Percentiles rank a stretch among this genome's conserved stretches.
Conservation (phyloP, 192 early-diverging fungal species). For the Podila minutissima region DNA sequence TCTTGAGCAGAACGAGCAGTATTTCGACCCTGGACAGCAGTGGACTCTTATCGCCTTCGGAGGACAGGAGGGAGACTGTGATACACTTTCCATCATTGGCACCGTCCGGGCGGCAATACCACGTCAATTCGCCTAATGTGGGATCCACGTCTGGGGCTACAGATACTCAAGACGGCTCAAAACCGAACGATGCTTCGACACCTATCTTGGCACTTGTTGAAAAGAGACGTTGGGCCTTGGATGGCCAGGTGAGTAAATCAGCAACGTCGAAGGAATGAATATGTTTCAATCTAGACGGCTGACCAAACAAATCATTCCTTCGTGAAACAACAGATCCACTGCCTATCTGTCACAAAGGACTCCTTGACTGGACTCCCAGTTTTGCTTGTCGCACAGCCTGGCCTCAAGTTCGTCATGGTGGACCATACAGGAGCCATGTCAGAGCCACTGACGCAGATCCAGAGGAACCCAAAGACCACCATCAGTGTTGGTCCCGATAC, state of each 20-base stretch:
- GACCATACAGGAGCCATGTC: conserved; percentile 33
- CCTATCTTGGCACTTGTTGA: conserved; percentile 32
- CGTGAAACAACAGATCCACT: conserved; percentile 54
- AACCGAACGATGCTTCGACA: conserved; percentile 1
- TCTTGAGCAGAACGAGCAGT: conserved; percentile 39
- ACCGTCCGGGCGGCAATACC: conserved; percentile 10
- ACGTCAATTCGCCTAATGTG: conserved; percentile 2
- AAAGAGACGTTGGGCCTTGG: conserved; percentile 64
- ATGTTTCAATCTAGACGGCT: not conserved
- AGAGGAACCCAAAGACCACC: conserved; percentile 6
- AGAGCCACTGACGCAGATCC: conserved; percentile 34
- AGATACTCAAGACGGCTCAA: not conserved
- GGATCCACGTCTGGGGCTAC: not conserved
- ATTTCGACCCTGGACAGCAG: conserved; percentile 42
- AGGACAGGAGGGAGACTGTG: conserved; percentile 28
- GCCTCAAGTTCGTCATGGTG: conserved; percentile 50
- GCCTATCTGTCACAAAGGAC: conserved; percentile 55
- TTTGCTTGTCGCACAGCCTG: conserved; percentile 65
- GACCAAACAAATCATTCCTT: not conserved
- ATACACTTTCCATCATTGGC: conserved; percentile 36
- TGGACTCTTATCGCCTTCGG: conserved; percentile 38
- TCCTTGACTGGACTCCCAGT: conserved; percentile 52
- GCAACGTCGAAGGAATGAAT: not conserved
- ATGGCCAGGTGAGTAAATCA: conserved; percentile 56
- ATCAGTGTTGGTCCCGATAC: conserved; percentile 25